These are phyloP conservation scores for Echinosophora koreensis DNA, from an alignment of 306 rosid species.

Conservation along the genomic window DNA sequence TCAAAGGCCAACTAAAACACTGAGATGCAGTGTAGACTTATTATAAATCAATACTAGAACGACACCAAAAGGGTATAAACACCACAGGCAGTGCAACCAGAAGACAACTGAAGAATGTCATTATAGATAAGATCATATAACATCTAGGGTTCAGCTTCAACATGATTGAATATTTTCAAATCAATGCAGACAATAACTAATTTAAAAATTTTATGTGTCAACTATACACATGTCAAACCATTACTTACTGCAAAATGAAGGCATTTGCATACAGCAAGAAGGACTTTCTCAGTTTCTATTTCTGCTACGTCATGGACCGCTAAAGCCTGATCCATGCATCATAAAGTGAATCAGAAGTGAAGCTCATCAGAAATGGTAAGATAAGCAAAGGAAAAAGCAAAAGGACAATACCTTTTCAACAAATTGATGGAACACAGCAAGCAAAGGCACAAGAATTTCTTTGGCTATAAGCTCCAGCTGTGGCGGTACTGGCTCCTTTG, in stretches of 20 bases:
- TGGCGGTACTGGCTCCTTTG: slow-evolving; percentile 83
- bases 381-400: slow-evolving; percentile 7
- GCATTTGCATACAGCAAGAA: slow-evolving; percentile 84
- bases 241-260: slow-evolving; percentile 80
- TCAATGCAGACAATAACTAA: slow-evolving; percentile 20
- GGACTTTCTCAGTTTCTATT: slow-evolving; percentile 64
- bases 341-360: slow-evolving; percentile 45
- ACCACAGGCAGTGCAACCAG: neutral
- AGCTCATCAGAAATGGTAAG: slow-evolving; percentile 22
- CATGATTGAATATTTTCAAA: slow-evolving; percentile 11
- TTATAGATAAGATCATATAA: slow-evolving; percentile 9
- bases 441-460: slow-evolving; percentile 75
- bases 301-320: slow-evolving; percentile 49
- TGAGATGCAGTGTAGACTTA: neutral
- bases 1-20: neutral
- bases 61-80: neutral
- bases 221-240: slow-evolving; percentile 38
- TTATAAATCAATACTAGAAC: neutral
- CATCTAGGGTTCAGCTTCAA: neutral
- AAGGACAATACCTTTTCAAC: slow-evolving; percentile 61
- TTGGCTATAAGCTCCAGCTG: slow-evolving; percentile 77
- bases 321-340: slow-evolving; percentile 62
- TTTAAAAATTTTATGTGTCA: neutral
- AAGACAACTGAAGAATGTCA: neutral
- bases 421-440: slow-evolving; percentile 71